Evolutionary conservation across 495 filamentous ascomycete species (phyloP), one percentile per base, ranked within the genome.

Genomic region (Astrothelium macrocarpum): DNA sequence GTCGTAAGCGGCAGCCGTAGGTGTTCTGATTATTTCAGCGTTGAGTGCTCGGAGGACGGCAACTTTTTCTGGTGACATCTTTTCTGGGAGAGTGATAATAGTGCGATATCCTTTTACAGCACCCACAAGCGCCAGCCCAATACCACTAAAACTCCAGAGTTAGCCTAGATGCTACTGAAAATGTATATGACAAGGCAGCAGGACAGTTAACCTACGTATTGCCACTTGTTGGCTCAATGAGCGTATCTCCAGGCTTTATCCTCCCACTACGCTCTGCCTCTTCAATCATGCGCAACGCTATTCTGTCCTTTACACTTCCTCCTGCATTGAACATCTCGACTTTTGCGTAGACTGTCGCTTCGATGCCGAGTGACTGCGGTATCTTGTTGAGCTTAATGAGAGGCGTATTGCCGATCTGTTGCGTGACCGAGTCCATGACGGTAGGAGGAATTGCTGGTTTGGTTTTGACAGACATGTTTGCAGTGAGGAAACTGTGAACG

Each of bases 31-130:
- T 72, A 99, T 97, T 68, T 94, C 96, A 26, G 94, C 93, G 64
- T 94, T 94, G 34, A 99, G 82, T 20, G 94, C 92, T 56, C 90
- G 85, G 29, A 99, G 80, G 12, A 99, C 94, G 1, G 91, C 85
- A 14, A 99, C 95, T 74, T 99, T 99, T 76, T 99, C 94, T 31
- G 90, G 85, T 5, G 91, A 96, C 94, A 99, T 99, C 80, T 99
- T 99, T 78, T 99, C 94, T 42, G 94, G 94, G 1, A 99, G 84
- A 0, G 94, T 99, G 71, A 99, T 99, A 75, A 99, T 97, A 18
- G 90, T 94, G 75, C 93, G 94, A 78, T 99, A 98, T 59, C 85
- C 92, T 78, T 97, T 97, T 65, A 99, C 87, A 9, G 94, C 94
- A 34, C 84, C 93, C 18, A 97, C 93, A 49, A 99, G 81, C 20